These are phyloP conservation scores for Daldinia bambusicola DNA, from an alignment of 495 filamentous ascomycete genomes.

Conservation along the genomic window DNA sequence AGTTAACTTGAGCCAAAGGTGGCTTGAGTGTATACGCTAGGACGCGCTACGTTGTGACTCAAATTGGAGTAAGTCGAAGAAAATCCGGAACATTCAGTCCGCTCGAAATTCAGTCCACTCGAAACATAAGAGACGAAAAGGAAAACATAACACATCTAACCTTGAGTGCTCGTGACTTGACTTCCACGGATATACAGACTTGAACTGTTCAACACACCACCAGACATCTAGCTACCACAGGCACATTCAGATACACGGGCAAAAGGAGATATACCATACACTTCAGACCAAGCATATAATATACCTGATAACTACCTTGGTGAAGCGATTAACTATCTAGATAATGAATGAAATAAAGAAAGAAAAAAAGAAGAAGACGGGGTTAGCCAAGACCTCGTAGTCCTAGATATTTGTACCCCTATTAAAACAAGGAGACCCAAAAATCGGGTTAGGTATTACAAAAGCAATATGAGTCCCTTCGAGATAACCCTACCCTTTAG, in stretches of 20 bases:
- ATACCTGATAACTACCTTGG: no score
- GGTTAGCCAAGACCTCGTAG: no score
- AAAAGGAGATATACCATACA: neutral
- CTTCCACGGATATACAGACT: neutral
- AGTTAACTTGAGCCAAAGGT: neutral
- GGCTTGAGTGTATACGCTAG: neutral
- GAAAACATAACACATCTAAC: neutral
- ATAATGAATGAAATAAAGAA: no score
- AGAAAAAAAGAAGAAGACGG: no score
- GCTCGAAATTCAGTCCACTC: no score
- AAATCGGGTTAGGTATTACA: no score
- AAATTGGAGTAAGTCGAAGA: neutral
- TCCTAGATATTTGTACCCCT: no score
- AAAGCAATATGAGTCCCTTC: no score
- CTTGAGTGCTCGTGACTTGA: neutral
- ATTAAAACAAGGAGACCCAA: no score
- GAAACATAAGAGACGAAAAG: neutral
- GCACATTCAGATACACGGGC: neutral
- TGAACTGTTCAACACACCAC: neutral
- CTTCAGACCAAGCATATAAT: no score
- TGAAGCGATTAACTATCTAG: no score
- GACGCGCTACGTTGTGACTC: neutral
- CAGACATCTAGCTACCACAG: neutral
- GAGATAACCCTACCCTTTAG: no score
- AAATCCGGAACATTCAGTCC: neutral